Evolutionary conservation across 768 basidiomycete genomes (phyloP), one percentile per base, ranked within the genome.

Genomic region (Tricholoma bakamatsutake): DNA sequence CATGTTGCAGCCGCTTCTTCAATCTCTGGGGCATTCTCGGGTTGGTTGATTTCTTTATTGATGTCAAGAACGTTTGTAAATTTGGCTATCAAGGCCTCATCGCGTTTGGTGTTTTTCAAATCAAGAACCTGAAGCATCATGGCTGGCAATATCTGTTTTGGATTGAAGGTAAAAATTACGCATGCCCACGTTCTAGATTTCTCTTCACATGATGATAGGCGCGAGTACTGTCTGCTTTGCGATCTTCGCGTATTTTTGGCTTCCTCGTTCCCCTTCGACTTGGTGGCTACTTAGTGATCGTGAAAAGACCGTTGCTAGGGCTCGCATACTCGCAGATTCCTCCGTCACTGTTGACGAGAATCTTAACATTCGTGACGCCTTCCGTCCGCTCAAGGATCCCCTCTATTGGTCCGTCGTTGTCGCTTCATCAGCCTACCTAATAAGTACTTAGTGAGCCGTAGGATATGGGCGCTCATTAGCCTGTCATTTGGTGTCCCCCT

Each of bases 131-230:
- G 3, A 72, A 68, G 17, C 72, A 79, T 58, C 70, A 79, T 59
- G 68, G 72, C 4, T 81, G 80, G 80, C 77, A 80, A 63, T 80
- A 73, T 57, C 60, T 80, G 27, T 80, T 80, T 60, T 76, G 78
- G 75, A 77, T 80, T 47, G 78, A 80, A 71, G 80, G 79, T 67
- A 53, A 57, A 24, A 4, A 34, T 12, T 49, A n/a, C 28, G 9
- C 55, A 15, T 13, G 24, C 11, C 24, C 27, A 45, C 18, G 11
- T 24, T 12, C 12, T 24, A 6, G 13, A 13, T 18, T 17, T 28
- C 17, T 45, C 43, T 45, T 27, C 24, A 24, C 5, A 24, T 45
- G 43, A 5, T 46, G 42, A 24, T 56, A 76, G 76, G 78, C 35
- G 74, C 68, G 7, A 69, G 69, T 11, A 78, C 75, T 1, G 58